Evolutionary conservation across 1,284 basidiomycete genomes (phyloP).

Genomic region (Leucoagaricus sp.): DNA sequence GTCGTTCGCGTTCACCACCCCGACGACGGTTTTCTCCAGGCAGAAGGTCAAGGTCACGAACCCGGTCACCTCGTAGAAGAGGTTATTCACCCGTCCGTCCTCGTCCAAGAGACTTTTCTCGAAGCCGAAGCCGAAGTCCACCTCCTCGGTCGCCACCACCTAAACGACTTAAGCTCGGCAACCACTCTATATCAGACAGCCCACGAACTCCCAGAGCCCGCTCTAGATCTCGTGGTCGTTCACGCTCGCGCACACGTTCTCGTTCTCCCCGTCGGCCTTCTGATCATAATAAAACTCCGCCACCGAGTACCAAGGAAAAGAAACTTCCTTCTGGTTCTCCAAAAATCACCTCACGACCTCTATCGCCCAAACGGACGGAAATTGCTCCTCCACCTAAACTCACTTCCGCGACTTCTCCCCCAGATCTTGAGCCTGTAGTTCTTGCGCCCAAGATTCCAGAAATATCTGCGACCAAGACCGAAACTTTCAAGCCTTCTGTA

Average conservation of each 20-base stretch:
- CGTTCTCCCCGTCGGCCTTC: conserved; percentile 8
- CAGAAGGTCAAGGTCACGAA: conserved; percentile 19
- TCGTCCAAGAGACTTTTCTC: conserved; percentile 11
- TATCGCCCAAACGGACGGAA: conserved; percentile 16
- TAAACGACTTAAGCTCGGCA: conserved; percentile 35
- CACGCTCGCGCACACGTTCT: conserved; percentile 6
- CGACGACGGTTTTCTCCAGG: conserved; percentile 13
- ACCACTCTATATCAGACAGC: conserved; percentile 33
- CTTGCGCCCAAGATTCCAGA: not conserved
- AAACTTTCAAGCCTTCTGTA: conserved; percentile 11
- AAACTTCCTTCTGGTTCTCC: conserved; percentile 5
- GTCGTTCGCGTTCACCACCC: conserved; percentile 20
- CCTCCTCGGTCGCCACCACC: conserved; percentile 24
- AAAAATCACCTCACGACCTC: not conserved
- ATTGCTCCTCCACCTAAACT: not conserved
- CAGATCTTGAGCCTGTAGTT: not conserved
- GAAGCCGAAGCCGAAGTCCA: conserved; percentile 27
- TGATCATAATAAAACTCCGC: conserved; percentile 9
- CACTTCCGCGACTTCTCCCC: not conserved
- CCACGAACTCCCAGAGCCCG: conserved; percentile 18
- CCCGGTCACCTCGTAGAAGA: conserved; percentile 25
- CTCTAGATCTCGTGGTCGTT: conserved; percentile 8
- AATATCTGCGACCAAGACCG: conserved; percentile 1
- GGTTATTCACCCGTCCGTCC: conserved; percentile 15
- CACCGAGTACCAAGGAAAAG: conserved; percentile 3